Evolutionary conservation across 495 filamentous ascomycete genomes (phyloP).

Genomic region (Aspergillus wentii): DNA sequence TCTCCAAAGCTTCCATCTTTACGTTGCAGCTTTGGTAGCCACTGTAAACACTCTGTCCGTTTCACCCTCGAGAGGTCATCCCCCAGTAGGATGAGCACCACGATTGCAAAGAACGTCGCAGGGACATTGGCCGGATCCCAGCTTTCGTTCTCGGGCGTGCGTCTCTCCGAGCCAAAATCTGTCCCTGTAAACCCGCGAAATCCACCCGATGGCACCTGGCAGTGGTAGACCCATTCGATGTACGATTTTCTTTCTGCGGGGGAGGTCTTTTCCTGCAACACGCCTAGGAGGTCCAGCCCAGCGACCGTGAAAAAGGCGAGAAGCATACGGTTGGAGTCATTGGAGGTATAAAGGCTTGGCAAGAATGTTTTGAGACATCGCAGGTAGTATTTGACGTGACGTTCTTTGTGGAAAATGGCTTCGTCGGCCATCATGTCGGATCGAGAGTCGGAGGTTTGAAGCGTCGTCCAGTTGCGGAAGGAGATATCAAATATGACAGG

Average conservation of each 20-base stretch:
- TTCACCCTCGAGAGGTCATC: slow-evolving; percentile 68
- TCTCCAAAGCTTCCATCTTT: slow-evolving; percentile 90
- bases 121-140: slow-evolving; percentile 82
- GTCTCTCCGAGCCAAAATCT: slow-evolving; percentile 45
- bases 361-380: slow-evolving; percentile 80
- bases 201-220: slow-evolving; percentile 68
- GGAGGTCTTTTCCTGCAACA: slow-evolving; percentile 50
- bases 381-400: slow-evolving; percentile 89
- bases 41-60: slow-evolving; percentile 60
- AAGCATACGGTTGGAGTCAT: slow-evolving; percentile 84
- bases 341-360: slow-evolving; percentile 74
- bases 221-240: slow-evolving; percentile 67
- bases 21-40: slow-evolving; percentile 75
- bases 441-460: no score
- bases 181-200: slow-evolving; percentile 78
- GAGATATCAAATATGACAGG: no score
- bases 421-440: no score
- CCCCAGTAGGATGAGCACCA: slow-evolving; percentile 66
- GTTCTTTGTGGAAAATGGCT: slow-evolving; percentile 57
- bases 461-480: slow-evolving; percentile 1
- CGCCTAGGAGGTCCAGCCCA: slow-evolving; percentile 74
- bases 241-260: slow-evolving; percentile 55
- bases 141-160: slow-evolving; percentile 40
- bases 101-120: slow-evolving; percentile 83
- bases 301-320: slow-evolving; percentile 84